Percentiles rank a stretch among this genome's conserved stretches.
Evolutionary conservation across 352 stramenopile species (phyloP).

Genomic region (Phytophthora tentaculata): DNA sequence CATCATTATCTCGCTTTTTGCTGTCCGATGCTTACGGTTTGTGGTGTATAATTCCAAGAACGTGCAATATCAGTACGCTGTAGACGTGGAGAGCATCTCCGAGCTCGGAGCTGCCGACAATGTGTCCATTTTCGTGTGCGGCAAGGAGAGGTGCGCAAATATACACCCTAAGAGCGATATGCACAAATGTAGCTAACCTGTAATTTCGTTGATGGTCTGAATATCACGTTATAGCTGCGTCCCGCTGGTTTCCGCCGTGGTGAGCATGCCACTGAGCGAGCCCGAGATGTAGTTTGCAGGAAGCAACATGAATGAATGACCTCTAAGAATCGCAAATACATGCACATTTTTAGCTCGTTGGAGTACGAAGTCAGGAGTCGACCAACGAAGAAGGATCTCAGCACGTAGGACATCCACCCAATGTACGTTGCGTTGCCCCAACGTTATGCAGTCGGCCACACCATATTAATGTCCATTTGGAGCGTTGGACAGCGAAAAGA

Average conservation of each 20-base stretch:
- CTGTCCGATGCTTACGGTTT: conserved; percentile 11
- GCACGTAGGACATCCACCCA: conserved; percentile 5
- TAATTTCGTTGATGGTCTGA: not conserved
- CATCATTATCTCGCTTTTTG: not conserved
- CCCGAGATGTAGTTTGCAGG: conserved; percentile 46
- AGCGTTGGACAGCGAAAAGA: conserved; percentile 20
- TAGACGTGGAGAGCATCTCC: conserved; percentile 77
- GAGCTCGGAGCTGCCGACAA: conserved; percentile 73
- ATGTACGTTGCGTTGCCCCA: not conserved
- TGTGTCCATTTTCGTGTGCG: conserved; percentile 83
- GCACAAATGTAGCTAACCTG: conserved; percentile 6
- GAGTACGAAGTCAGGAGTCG: too few species aligned
- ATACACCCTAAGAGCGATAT: not conserved
- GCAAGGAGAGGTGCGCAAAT: conserved; percentile 73
- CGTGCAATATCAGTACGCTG: conserved; percentile 70
- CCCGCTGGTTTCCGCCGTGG: conserved; percentile 77
- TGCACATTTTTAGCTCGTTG: not conserved
- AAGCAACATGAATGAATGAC: not conserved
- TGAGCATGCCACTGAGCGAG: conserved; percentile 87
- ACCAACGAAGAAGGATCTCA: not conserved
- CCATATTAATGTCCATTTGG: conserved; percentile 6
- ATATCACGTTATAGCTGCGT: conserved; percentile 55
- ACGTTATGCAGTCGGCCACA: not conserved
- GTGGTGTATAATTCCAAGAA: conserved; percentile 45
- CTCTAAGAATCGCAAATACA: not conserved